Evolutionary conservation across 371 early-diverging fungal species (phyloP).

Genomic region (Mucor saturninus): DNA sequence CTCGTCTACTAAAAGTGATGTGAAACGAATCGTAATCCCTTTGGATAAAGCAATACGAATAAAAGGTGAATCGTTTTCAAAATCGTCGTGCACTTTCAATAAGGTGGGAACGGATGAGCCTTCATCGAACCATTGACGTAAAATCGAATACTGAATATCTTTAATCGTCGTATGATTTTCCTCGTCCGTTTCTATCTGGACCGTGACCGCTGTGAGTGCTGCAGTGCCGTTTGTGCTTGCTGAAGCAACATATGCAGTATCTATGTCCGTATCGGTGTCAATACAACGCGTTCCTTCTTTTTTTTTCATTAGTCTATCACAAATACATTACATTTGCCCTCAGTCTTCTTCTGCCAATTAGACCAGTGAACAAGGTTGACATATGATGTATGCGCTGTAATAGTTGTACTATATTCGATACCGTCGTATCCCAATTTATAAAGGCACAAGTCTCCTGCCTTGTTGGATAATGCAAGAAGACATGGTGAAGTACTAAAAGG

Average conservation of each 20-base stretch:
- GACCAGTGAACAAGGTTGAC: constrained; percentile 26
- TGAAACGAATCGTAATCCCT: constrained; percentile 7
- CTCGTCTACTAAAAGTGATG: background rate
- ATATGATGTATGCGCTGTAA: constrained; percentile 19
- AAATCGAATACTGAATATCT: background rate
- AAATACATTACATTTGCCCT: background rate
- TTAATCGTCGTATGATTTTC: constrained; percentile 1
- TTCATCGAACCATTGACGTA: constrained; percentile 27
- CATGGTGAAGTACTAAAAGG: constrained; percentile 23
- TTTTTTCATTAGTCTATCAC: no score
- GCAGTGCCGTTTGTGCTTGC: constrained; percentile 25
- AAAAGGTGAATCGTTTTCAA: constrained; percentile 2
- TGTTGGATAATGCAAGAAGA: constrained; percentile 31
- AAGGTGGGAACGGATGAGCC: constrained; percentile 10
- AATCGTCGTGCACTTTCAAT: constrained; percentile 16
- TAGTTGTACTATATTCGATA: background rate
- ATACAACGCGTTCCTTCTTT: background rate
- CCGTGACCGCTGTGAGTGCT: constrained; percentile 16
- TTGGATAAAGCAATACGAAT: constrained; percentile 26
- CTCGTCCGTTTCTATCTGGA: background rate
- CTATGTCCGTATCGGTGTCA: background rate
- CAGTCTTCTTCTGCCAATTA: constrained; percentile 16
- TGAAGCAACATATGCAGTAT: constrained; percentile 21
- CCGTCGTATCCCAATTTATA: constrained; percentile 21
- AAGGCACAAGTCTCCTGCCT: constrained; percentile 32